These are phyloP conservation scores for Pleurotus eryngii DNA, from an alignment of 768 basidiomycete species.

Conservation along the genomic window DNA sequence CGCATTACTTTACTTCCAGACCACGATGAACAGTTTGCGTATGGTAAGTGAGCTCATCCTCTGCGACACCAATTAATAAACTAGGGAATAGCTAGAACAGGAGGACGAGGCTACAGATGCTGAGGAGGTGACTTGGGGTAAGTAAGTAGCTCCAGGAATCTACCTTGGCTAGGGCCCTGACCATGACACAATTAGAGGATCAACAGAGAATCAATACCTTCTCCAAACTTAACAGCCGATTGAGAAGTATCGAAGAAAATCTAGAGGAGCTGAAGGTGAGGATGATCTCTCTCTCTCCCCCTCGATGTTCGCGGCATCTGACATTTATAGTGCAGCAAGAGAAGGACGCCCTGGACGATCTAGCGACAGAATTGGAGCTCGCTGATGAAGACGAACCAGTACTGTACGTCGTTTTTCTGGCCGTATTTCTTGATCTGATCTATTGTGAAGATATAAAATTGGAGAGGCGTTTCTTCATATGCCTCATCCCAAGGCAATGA, in stretches of 20 bases:
- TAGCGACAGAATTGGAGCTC: conserved; percentile 83
- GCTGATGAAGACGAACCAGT: conserved; percentile 82
- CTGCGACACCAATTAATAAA: conserved; percentile 3
- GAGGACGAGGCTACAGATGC: conserved; percentile 75
- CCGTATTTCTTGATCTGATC: background rate
- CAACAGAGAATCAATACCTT: conserved; percentile 91
- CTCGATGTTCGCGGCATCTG: background rate
- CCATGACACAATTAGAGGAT: conserved; percentile 47
- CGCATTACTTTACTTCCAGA: background rate
- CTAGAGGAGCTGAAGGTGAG: conserved; percentile 71
- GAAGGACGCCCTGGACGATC: conserved; percentile 91
- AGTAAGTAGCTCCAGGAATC: conserved; percentile 17
- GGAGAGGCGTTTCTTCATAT: conserved; percentile 90
- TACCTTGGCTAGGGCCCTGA: conserved; percentile 9
- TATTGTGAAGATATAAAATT: conserved; percentile 68
- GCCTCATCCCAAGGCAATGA: conserved; percentile 61
- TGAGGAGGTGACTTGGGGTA: conserved; percentile 85
- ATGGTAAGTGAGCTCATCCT: conserved; percentile 40
- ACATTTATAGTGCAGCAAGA: conserved; percentile 59
- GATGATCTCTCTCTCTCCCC: background rate
- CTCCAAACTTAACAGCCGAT: conserved; percentile 84
- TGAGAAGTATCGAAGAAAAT: conserved; percentile 68
- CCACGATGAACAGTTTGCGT: conserved; percentile 44
- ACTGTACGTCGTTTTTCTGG: conserved; percentile 44
- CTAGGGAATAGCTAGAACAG: conserved; percentile 53